A percentile compares a stretch with the other conserved stretches of the same genome.
Conservation (phyloP, 2,329 filamentous ascomycete genomes). For the Verticillium isaacii region DNA sequence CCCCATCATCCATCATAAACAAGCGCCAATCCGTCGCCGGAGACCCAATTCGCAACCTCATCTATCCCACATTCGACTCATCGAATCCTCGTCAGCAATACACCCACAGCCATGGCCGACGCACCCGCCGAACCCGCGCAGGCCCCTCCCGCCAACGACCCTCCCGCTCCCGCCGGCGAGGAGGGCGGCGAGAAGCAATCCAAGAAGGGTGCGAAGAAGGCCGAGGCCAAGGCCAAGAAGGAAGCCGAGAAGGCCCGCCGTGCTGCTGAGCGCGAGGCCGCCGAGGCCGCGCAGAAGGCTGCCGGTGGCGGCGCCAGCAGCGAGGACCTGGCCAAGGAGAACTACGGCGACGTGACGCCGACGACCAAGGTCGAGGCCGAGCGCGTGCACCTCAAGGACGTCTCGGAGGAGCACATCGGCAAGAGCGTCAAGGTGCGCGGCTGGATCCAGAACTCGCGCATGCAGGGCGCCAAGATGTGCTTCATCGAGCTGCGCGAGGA, state of each 20-base stretch:
- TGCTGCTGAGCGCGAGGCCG: slow-evolving; percentile 51
- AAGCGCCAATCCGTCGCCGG: neutral
- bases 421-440: slow-evolving; percentile 72
- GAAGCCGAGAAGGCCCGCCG: slow-evolving; percentile 71
- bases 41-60: neutral
- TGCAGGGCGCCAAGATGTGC: slow-evolving; percentile 85
- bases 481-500: slow-evolving; percentile 83
- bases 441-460: slow-evolving; percentile 81
- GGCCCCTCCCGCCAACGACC: slow-evolving; percentile 15
- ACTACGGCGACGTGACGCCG: slow-evolving; percentile 69
- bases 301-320: slow-evolving; percentile 56
- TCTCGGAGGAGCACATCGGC: slow-evolving; percentile 62
- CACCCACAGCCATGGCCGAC: slow-evolving; percentile 27
- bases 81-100: neutral
- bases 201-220: slow-evolving; percentile 82
- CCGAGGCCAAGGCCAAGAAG: slow-evolving; percentile 80
- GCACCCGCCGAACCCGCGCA: slow-evolving; percentile 20
- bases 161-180: slow-evolving; percentile 18
- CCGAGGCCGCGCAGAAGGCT: slow-evolving; percentile 62
- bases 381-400: slow-evolving; percentile 54
- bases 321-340: slow-evolving; percentile 66
- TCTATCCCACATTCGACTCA: neutral
- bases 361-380: slow-evolving; percentile 53
- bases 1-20: neutral
- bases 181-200: slow-evolving; percentile 31